Evolutionary conservation across 2,329 filamentous ascomycete species (phyloP).

Genomic region (Penicillium crustosum): DNA sequence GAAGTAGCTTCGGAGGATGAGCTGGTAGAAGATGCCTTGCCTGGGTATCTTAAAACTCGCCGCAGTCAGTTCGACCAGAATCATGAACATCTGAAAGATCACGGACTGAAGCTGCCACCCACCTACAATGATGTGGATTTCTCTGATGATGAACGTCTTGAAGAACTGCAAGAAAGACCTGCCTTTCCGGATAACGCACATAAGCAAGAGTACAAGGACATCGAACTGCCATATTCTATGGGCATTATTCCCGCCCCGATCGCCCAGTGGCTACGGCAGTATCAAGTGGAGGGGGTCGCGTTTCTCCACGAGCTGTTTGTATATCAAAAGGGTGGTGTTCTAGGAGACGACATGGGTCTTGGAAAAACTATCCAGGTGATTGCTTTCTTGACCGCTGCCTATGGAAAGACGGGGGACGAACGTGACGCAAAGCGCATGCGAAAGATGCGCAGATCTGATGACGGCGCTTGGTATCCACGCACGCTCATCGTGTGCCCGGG

Average conservation of each 20-base stretch:
- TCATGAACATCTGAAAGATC: slow-evolving; percentile 60
- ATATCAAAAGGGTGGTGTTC: slow-evolving; percentile 83
- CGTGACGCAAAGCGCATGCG: slow-evolving; percentile 84
- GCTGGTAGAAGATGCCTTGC: slow-evolving; percentile 60
- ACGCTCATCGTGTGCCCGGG: slow-evolving; percentile 87
- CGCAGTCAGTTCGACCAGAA: slow-evolving; percentile 66
- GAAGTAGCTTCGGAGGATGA: slow-evolving; percentile 55
- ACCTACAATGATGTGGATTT: slow-evolving; percentile 74
- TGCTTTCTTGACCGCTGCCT: slow-evolving; percentile 84
- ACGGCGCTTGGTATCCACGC: slow-evolving; percentile 73
- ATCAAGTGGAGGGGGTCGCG: slow-evolving; percentile 79
- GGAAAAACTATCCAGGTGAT: slow-evolving; percentile 97
- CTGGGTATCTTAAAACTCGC: slow-evolving; percentile 71
- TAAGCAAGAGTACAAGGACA: slow-evolving; percentile 69
- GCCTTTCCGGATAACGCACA: slow-evolving; percentile 63
- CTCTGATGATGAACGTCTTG: slow-evolving; percentile 65
- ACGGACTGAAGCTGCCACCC: slow-evolving; percentile 74
- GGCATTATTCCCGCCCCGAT: slow-evolving; percentile 85
- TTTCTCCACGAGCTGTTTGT: slow-evolving; percentile 90
- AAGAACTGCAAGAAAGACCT: slow-evolving; percentile 67
- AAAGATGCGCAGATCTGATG: slow-evolving; percentile 67
- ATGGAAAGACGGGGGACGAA: slow-evolving; percentile 90
- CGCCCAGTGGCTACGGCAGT: slow-evolving; percentile 87
- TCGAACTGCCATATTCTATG: slow-evolving; percentile 70
- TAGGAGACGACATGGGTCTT: slow-evolving; percentile 96